These are phyloP conservation scores for Phytopythium delawarense DNA, from an alignment of 352 stramenopile genomes.

Conservation along the genomic window DNA sequence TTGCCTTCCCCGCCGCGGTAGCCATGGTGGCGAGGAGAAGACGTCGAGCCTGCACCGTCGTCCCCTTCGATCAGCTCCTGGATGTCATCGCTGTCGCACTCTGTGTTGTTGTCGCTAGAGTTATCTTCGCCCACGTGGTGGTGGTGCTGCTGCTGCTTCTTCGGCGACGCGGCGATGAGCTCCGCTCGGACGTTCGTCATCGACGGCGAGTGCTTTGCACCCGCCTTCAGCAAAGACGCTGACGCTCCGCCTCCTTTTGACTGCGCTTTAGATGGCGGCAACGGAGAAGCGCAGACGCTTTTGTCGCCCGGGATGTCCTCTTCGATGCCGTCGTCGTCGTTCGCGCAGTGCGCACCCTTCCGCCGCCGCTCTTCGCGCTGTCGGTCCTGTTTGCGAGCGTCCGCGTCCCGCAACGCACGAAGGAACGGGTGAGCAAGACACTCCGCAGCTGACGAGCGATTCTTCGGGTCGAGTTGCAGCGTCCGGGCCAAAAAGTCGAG, in stretches of 20 bases:
- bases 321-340: constrained; percentile 68
- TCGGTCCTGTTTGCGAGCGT: constrained; percentile 29
- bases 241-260: neutral
- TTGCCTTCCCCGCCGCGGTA: constrained; percentile 2
- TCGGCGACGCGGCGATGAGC: constrained; percentile 7
- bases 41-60: constrained; percentile 15
- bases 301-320: constrained; percentile 65
- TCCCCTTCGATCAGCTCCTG: constrained; percentile 80
- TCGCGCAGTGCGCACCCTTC: constrained; percentile 3
- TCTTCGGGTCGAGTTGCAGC: constrained; percentile 57
- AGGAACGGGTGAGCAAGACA: constrained; percentile 64
- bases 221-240: constrained; percentile 13
- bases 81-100: constrained; percentile 71
- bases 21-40: constrained; percentile 8
- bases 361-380: constrained; percentile 35
- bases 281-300: constrained; percentile 10
- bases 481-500: constrained; percentile 67
- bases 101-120: constrained; percentile 34
- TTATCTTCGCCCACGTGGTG: constrained; percentile 2
- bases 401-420: constrained; percentile 39
- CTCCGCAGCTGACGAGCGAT: constrained; percentile 41
- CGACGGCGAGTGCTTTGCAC: constrained; percentile 2
- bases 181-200: neutral
- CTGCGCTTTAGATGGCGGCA: constrained; percentile 18
- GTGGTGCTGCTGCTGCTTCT: constrained; percentile 11